Percentiles rank a stretch among this genome's conserved stretches.
Evolutionary conservation across 2,329 filamentous ascomycete genomes (phyloP).

Genomic region (Penicillium sp.): DNA sequence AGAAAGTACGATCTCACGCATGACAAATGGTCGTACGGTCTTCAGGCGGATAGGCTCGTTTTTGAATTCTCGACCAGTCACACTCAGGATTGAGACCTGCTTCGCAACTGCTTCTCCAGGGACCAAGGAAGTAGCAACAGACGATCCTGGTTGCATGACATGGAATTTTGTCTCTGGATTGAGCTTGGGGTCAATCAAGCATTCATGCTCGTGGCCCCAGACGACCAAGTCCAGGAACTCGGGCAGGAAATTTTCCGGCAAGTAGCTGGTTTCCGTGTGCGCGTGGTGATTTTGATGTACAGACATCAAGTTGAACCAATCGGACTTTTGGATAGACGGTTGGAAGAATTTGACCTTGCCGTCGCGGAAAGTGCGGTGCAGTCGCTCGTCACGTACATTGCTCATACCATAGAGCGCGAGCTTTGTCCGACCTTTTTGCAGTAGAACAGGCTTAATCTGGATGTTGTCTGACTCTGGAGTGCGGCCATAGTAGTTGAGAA

Average conservation of each 20-base stretch:
- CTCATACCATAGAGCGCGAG: constrained; percentile 91
- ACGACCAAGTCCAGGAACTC: constrained; percentile 88
- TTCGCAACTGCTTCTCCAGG: constrained; percentile 89
- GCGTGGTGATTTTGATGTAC: constrained; percentile 97
- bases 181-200: constrained; percentile 77
- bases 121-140: constrained; percentile 88
- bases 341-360: constrained; percentile 92
- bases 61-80: constrained; percentile 81
- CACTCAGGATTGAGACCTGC: constrained; percentile 80
- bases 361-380: constrained; percentile 92
- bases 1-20: constrained; percentile 75
- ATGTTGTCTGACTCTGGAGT: constrained; percentile 93
- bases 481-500: constrained; percentile 95
- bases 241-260: constrained; percentile 90
- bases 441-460: constrained; percentile 81
- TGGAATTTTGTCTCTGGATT: constrained; percentile 90
- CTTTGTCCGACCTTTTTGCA: constrained; percentile 93
- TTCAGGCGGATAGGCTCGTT: constrained; percentile 81
- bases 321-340: constrained; percentile 73
- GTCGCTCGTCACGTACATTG: constrained; percentile 91
- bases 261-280: constrained; percentile 87
- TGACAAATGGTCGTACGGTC: constrained; percentile 87
- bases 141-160: constrained; percentile 97
- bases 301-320: constrained; percentile 95
- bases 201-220: constrained; percentile 98